A percentile compares a stretch with the other conserved stretches of the same genome.
phyloP scores from a whole-genome alignment of 73 alveolate genomes.

The Paramecium caudatum region DNA sequence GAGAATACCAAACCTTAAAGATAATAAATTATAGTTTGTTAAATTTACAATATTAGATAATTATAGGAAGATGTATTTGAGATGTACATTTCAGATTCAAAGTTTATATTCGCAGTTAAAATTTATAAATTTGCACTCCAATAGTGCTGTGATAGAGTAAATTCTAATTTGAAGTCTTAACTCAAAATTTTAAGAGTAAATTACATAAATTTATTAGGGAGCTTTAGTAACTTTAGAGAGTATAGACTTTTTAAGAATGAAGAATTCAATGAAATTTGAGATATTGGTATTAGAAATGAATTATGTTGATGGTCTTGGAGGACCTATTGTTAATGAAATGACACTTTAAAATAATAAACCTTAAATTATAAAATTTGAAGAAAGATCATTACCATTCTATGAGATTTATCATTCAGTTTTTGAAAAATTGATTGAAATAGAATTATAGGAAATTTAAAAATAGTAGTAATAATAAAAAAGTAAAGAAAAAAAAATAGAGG shows the following conservation, averaged over 20 bases:
- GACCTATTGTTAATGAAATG: slow-evolving; percentile 3
- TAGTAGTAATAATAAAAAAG: background rate
- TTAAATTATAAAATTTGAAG: background rate
- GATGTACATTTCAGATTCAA: slow-evolving; percentile 12
- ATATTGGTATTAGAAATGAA: slow-evolving; percentile 28
- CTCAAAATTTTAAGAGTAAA: slow-evolving; percentile 17
- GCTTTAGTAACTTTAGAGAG: slow-evolving; percentile 6
- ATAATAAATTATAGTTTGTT: slow-evolving; percentile 5
- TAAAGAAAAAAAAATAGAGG: background rate
- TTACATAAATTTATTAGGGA: slow-evolving; percentile 29
- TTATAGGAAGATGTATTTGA: slow-evolving; percentile 13
- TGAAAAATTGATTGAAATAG: slow-evolving; percentile 8
- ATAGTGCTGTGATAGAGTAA: slow-evolving; percentile 17
- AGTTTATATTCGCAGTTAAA: background rate
- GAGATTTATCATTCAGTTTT: background rate
- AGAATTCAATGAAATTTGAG: slow-evolving; percentile 10
- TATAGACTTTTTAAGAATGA: slow-evolving; percentile 2
- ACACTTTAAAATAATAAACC: background rate
- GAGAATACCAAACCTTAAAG: background rate
- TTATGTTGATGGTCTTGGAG: slow-evolving; percentile 34
- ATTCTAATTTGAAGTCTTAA: slow-evolving; percentile 1
- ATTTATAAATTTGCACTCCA: slow-evolving; percentile 2
- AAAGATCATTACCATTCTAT: background rate
- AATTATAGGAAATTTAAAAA: background rate
- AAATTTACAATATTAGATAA: slow-evolving; percentile 6